phyloP scores from a whole-genome alignment of 2,329 filamentous ascomycete genomes.

The Alternaria alternata region DNA sequence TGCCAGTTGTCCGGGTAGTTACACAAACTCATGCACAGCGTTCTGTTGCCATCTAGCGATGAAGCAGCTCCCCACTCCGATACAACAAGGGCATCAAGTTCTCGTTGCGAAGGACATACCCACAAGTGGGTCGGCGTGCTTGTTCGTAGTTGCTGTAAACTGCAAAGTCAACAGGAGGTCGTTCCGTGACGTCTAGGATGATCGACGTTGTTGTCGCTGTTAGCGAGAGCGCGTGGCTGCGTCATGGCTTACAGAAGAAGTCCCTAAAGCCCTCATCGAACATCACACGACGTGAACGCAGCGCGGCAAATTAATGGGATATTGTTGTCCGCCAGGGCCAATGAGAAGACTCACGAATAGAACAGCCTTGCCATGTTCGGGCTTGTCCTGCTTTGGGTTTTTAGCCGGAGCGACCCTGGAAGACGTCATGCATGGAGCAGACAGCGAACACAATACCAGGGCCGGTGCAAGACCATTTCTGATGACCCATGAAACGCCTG shows the following conservation, averaged over 20 bases:
- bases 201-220: slow-evolving; percentile 22
- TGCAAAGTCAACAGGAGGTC: neutral
- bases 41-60: neutral
- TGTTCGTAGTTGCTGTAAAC: neutral
- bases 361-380: slow-evolving; percentile 16
- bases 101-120: neutral
- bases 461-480: neutral
- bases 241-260: slow-evolving; percentile 15
- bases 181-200: slow-evolving; percentile 21
- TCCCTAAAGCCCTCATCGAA: slow-evolving; percentile 12
- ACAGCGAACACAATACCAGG: neutral
- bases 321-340: slow-evolving; percentile 19
- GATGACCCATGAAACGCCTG: neutral
- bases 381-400: slow-evolving; percentile 15
- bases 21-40: neutral
- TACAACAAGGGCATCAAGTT: neutral
- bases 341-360: slow-evolving; percentile 18
- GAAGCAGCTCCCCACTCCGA: neutral
- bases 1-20: slow-evolving; percentile 2
- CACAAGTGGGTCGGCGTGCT: neutral
- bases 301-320: slow-evolving; percentile 32
- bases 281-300: slow-evolving; percentile 4
- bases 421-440: slow-evolving; percentile 2
- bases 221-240: slow-evolving; percentile 29
- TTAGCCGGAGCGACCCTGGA: slow-evolving; percentile 32